Conservation (phyloP, 2,329 filamentous ascomycete genomes). For the Xylaria sp. region DNA sequence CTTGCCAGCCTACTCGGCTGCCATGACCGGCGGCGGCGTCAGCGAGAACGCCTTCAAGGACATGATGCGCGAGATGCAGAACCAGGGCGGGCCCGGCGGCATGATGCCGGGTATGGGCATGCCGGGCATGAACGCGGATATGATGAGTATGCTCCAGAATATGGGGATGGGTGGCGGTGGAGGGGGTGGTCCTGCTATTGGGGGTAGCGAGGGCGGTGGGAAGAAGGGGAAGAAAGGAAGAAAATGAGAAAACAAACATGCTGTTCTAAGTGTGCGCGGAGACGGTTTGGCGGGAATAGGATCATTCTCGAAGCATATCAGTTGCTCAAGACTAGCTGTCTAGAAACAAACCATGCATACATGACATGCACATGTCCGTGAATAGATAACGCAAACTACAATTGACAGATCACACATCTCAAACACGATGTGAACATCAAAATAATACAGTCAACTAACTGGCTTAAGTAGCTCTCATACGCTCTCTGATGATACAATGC, state of each 20-base stretch:
- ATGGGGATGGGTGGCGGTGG: slow-evolving; percentile 44
- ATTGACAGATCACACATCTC: not conserved
- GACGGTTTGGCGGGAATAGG: not conserved
- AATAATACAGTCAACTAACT: slow-evolving; percentile 24
- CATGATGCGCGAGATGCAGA: slow-evolving; percentile 93
- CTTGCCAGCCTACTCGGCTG: slow-evolving; percentile 87
- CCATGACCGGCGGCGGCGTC: slow-evolving; percentile 91
- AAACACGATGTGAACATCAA: slow-evolving; percentile 8
- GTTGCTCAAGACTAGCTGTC: not conserved
- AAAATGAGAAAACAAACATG: slow-evolving; percentile 43
- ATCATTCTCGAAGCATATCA: slow-evolving; percentile 7
- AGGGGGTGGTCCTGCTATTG: slow-evolving; percentile 42
- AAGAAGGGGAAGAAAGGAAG: slow-evolving; percentile 64
- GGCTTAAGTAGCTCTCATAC: slow-evolving; percentile 20
- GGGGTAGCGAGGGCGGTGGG: slow-evolving; percentile 43
- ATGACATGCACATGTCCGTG: not conserved
- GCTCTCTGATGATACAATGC: slow-evolving; percentile 36
- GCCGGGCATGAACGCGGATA: slow-evolving; percentile 46
- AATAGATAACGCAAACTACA: slow-evolving; percentile 15
- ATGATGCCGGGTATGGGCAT: slow-evolving; percentile 44
- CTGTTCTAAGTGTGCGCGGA: slow-evolving; percentile 12
- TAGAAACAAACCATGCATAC: not conserved
- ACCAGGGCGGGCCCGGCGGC: slow-evolving; percentile 57
- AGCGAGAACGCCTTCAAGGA: slow-evolving; percentile 95
- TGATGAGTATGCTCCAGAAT: slow-evolving; percentile 46